A percentile compares a stretch with the other conserved stretches of the same genome.
Conservation (phyloP, 2,329 filamentous ascomycete genomes). For the Onygenales sp. region DNA sequence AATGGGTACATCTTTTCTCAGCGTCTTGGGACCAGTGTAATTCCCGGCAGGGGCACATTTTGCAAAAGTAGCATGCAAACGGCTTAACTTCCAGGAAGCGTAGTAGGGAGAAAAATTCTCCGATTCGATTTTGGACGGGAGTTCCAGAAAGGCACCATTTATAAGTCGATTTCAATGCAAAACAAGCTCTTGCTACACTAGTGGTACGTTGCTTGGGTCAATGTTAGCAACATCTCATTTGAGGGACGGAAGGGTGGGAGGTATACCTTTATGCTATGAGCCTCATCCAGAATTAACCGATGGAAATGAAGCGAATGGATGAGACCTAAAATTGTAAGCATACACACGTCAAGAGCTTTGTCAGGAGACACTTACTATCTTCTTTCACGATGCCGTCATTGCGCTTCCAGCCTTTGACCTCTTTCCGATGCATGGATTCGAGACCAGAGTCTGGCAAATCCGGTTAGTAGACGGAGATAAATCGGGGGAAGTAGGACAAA, state of each 20-base stretch:
- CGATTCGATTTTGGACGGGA: constrained; percentile 91
- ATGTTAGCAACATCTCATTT: background rate
- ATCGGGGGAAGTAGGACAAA: background rate
- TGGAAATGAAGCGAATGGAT: constrained; percentile 85
- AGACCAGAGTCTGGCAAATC: constrained; percentile 46
- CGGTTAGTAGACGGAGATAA: background rate
- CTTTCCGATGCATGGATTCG: constrained; percentile 85
- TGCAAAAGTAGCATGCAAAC: constrained; percentile 92
- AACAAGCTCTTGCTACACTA: constrained; percentile 89
- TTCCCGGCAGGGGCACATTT: constrained; percentile 67
- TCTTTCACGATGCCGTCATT: constrained; percentile 74
- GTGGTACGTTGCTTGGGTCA: constrained; percentile 53
- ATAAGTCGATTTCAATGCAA: constrained; percentile 75
- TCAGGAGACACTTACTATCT: constrained; percentile 38
- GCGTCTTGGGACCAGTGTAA: constrained; percentile 76
- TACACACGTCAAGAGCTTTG: background rate
- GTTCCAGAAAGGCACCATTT: constrained; percentile 96
- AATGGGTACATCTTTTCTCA: constrained; percentile 60
- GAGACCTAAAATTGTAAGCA: constrained; percentile 39
- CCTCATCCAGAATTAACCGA: constrained; percentile 87
- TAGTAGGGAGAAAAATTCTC: constrained; percentile 90
- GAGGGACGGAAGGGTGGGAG: background rate
- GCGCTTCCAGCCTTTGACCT: constrained; percentile 80
- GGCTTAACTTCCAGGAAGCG: constrained; percentile 83
- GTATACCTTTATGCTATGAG: constrained; percentile 79